Evolutionary conservation across 2,329 filamentous ascomycete genomes (phyloP).

Genomic region (Bipolaris sorokiniana): DNA sequence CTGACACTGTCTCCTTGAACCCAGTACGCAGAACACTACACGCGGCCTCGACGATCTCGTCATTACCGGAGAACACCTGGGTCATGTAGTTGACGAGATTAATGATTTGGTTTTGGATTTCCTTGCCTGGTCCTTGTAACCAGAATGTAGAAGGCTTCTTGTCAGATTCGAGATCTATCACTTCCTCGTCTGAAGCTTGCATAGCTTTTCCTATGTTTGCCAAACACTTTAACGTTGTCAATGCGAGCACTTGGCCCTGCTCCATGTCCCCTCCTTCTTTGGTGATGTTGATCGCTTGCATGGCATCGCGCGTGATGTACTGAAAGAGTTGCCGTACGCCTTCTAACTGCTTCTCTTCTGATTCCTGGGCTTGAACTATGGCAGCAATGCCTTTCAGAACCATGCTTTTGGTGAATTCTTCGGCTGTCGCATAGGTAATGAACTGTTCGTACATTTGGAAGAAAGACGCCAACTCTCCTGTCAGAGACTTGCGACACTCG

Average conservation of each 20-base stretch:
- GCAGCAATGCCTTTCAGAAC: slow-evolving; percentile 76
- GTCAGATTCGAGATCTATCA: slow-evolving; percentile 70
- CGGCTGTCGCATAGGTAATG: slow-evolving; percentile 63
- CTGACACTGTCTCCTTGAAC: slow-evolving; percentile 74
- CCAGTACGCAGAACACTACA: slow-evolving; percentile 75
- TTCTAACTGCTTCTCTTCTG: slow-evolving; percentile 60
- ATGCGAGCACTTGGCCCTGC: slow-evolving; percentile 52
- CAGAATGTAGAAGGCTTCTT: slow-evolving; percentile 53
- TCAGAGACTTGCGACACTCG: slow-evolving; percentile 73
- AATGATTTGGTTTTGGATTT: slow-evolving; percentile 60
- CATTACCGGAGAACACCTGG: slow-evolving; percentile 63
- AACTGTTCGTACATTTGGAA: slow-evolving; percentile 74
- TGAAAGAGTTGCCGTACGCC: slow-evolving; percentile 65
- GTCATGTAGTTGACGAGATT: slow-evolving; percentile 58
- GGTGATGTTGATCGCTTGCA: slow-evolving; percentile 39
- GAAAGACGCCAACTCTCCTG: slow-evolving; percentile 70
- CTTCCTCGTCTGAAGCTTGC: slow-evolving; percentile 69
- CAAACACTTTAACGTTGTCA: slow-evolving; percentile 70
- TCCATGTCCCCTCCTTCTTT: slow-evolving; percentile 47
- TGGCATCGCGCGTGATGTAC: slow-evolving; percentile 68
- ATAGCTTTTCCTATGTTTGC: slow-evolving; percentile 73
- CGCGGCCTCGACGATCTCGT: slow-evolving; percentile 73
- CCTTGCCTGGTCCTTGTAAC: slow-evolving; percentile 56
- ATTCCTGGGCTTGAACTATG: slow-evolving; percentile 73
- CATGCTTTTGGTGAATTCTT: slow-evolving; percentile 73